Base-by-base conservation (phyloP, 116 monocot genomes). In the Thalassia testudinum region DNA sequence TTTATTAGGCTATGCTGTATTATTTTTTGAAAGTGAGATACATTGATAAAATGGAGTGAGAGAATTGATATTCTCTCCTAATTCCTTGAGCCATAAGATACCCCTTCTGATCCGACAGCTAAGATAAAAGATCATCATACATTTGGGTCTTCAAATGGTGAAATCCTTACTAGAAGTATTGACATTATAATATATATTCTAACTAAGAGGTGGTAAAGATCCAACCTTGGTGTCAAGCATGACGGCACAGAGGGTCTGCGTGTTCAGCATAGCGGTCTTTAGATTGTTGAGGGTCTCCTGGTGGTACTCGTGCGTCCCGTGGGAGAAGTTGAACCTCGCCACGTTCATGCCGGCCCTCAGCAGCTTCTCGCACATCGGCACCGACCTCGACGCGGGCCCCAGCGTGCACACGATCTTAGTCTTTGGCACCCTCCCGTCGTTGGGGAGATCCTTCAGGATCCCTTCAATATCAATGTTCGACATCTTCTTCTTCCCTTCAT, bases 201-300 rank as follows among this genome's bases (percentile, higher is more conserved):
- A n/a, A n/a, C n/a, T n/a, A n/a, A n/a, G n/a, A n/a, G n/a, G n/a
- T n/a, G n/a, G n/a, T n/a, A n/a, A n/a, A n/a, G n/a, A n/a, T n/a
- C n/a, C n/a, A n/a, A 70, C 70, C 70, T 70, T 70, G 24, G 70
- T 70, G 53, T 70, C 70, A 34, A 70, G 70, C 70, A 70, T 70
- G 59, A 64, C 59, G 14, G 71, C 71, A 53, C 65, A 71, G 22
- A 65, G 64, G 47, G 60, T 71, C 53, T 64, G 59, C 21, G 71
- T 71, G 65, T 64, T 64, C 16, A 58, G 47, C 71, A 71, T 65
- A 25, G 71, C 71, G 25, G 12, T 21, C 26, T 21, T 22, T 52
- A 70, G 70, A 40, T 64, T 70, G 18, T 70, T 25, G 17, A 70
- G 70, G 21, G 70, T 70, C 44, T 71, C 71, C 60, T 64, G 59